These are phyloP conservation scores for Aureobasidium musti DNA, from an alignment of 2,329 filamentous ascomycete genomes.

Conservation along the genomic window DNA sequence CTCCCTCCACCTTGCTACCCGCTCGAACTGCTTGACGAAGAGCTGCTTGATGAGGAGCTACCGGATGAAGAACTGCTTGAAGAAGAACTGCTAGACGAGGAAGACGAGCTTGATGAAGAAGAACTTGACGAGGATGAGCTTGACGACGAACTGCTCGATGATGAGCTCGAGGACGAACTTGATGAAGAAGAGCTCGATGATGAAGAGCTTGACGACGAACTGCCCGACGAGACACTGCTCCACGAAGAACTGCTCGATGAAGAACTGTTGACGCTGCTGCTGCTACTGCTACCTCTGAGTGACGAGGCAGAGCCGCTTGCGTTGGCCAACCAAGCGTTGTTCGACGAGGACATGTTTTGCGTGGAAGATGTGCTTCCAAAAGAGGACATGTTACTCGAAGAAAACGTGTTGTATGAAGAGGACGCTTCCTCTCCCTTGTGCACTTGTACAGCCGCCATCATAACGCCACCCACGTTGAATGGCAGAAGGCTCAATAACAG, in stretches of 20 bases:
- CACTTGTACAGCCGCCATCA: neutral
- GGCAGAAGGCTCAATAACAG: conserved; percentile 3
- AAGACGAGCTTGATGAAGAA: neutral
- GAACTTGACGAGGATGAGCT: neutral
- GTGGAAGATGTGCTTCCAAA: neutral
- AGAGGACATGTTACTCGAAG: neutral
- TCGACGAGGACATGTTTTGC: neutral
- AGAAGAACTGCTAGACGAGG: neutral
- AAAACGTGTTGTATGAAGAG: neutral
- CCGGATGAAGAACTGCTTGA: neutral
- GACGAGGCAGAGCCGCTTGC: neutral
- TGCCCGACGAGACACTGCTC: neutral
- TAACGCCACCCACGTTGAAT: conserved; percentile 7
- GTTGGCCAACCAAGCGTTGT: neutral
- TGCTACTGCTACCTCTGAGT: conserved; percentile 1
- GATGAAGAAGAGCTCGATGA: neutral
- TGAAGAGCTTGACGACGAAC: neutral
- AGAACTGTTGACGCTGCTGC: neutral
- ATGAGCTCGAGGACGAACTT: neutral
- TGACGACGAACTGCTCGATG: neutral
- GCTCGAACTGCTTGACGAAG: conserved; percentile 9
- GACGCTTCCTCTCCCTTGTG: neutral
- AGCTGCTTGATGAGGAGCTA: conserved; percentile 1
- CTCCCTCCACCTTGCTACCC: neutral
- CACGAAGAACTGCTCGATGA: neutral